phyloP scores from a whole-genome alignment of 2,329 filamentous ascomycete species.

The Coniochaeta ligniaria region DNA sequence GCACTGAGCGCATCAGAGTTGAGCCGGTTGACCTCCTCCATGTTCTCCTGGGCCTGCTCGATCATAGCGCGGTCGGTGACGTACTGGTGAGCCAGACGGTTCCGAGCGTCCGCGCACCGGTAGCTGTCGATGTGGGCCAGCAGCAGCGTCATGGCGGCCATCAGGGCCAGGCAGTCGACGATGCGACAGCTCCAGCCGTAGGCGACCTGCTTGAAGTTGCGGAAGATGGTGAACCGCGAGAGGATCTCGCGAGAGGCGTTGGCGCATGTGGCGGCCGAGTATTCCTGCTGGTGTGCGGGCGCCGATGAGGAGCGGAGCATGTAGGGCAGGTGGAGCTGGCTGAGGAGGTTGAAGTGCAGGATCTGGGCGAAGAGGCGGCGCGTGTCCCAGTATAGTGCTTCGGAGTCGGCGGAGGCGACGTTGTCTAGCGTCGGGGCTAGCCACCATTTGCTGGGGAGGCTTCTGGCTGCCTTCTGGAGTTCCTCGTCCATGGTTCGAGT shows the following conservation, averaged over 20 bases:
- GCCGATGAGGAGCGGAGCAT: too few relatives aligned
- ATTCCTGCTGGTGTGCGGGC: background rate
- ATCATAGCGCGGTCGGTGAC: conserved; percentile 29
- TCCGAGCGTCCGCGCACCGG: conserved; percentile 7
- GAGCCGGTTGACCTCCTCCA: conserved; percentile 18
- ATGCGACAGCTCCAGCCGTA: conserved; percentile 20
- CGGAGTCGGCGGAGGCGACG: too few relatives aligned
- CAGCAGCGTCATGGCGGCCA: conserved; percentile 27
- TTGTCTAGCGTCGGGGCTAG: too few relatives aligned
- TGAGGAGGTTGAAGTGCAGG: too few relatives aligned
- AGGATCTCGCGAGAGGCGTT: conserved; percentile 30
- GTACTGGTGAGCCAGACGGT: conserved; percentile 28
- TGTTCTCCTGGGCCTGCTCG: conserved; percentile 25
- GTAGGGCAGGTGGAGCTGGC: too few relatives aligned
- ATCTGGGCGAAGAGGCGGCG: too few relatives aligned
- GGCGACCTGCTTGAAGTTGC: conserved; percentile 19
- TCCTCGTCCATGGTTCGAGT: too few relatives aligned
- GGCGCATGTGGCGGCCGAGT: conserved; percentile 21
- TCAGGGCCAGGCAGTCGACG: conserved; percentile 27
- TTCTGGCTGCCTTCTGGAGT: too few relatives aligned
- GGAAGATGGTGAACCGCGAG: conserved; percentile 24
- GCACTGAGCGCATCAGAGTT: conserved; percentile 22
- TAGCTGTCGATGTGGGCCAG: conserved; percentile 29
- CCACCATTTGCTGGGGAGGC: too few relatives aligned
- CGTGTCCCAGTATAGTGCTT: too few relatives aligned